Percentiles rank a stretch among this genome's conserved stretches.
These are phyloP conservation scores for Colletotrichum sp. DNA, from an alignment of 2,329 filamentous ascomycete species.

Conservation along the genomic window DNA sequence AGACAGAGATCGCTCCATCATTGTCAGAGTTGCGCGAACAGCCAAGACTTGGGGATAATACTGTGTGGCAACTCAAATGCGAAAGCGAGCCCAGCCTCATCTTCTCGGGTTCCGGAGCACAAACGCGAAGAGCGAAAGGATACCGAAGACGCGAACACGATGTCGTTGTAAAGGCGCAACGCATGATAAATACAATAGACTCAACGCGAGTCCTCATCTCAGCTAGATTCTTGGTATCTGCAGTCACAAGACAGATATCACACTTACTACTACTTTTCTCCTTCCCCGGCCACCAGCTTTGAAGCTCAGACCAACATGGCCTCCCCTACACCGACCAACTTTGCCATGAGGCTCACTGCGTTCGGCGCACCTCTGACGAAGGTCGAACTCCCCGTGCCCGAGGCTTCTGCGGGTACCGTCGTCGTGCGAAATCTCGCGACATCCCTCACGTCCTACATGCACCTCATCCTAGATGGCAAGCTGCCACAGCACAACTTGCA, in stretches of 20 bases:
- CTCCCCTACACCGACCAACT: not conserved
- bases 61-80: not conserved
- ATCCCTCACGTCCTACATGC: not conserved
- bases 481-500: not conserved
- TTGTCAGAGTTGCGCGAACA: not conserved
- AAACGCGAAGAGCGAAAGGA: not conserved
- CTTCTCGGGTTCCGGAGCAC: not conserved
- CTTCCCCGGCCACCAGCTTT: not conserved
- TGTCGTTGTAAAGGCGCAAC: not conserved
- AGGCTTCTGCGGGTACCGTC: not conserved
- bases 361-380: not conserved
- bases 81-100: not conserved
- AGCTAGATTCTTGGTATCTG: not conserved
- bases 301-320: not conserved
- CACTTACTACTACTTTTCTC: not conserved
- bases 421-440: not conserved
- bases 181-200: not conserved
- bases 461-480: not conserved
- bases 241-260: not conserved
- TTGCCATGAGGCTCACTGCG: not conserved
- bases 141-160: not conserved
- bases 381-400: not conserved
- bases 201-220: not conserved
- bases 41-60: not conserved
- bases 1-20: not conserved